phyloP scores from a whole-genome alignment of 164 flowering plant species.

The Cinnamomum micranthum region DNA sequence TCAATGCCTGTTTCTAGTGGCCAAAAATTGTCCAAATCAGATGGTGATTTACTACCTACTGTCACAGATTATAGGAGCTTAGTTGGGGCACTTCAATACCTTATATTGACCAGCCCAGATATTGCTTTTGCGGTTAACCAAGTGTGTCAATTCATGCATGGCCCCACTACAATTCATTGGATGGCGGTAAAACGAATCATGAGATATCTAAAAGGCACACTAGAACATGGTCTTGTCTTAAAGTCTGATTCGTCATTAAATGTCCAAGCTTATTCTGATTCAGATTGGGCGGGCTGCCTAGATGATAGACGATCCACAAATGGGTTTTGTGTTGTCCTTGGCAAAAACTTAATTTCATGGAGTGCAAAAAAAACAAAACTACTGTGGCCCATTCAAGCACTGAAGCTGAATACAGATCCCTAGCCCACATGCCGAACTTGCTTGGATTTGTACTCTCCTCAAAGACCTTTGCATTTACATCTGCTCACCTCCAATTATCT shows the following conservation, averaged over 20 bases:
- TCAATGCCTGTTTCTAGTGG: not conserved
- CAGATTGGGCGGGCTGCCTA: not conserved
- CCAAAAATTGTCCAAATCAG: not conserved
- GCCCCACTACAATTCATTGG: not conserved
- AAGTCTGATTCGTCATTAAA: not conserved
- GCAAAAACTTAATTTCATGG: not conserved
- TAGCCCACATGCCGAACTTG: not conserved
- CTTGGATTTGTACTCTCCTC: too few relatives aligned
- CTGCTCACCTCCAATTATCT: not conserved
- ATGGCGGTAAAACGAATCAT: not conserved
- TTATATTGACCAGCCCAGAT: not conserved
- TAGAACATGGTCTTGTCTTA: not conserved
- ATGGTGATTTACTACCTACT: not conserved
- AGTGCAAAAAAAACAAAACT: not conserved
- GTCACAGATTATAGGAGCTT: not conserved
- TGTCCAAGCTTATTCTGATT: not conserved
- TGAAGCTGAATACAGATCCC: not conserved
- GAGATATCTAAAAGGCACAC: not conserved
- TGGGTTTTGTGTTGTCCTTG: not conserved
- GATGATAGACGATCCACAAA: not conserved
- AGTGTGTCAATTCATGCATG: not conserved
- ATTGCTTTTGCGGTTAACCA: not conserved
- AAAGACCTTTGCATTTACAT: too few relatives aligned
- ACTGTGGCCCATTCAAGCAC: not conserved
- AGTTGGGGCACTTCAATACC: not conserved